These are phyloP conservation scores for Magnolia sinica DNA, from an alignment of 164 flowering plant species.

Conservation along the genomic window DNA sequence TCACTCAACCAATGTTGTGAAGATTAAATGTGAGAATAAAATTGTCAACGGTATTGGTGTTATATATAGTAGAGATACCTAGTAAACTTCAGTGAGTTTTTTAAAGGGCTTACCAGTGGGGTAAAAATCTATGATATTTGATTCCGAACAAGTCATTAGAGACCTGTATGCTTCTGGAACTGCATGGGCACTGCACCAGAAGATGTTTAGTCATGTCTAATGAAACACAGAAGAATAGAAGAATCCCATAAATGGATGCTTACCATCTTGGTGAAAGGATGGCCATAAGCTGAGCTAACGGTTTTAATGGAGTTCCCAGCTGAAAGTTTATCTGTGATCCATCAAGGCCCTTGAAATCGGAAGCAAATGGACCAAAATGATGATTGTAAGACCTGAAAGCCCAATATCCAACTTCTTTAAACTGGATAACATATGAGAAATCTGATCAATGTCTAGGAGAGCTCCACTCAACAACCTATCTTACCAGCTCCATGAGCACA, in stretches of 20 bases:
- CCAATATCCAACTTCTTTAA: neutral
- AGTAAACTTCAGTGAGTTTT: neutral
- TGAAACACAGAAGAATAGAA: neutral
- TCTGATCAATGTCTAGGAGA: neutral
- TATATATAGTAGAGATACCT: no score
- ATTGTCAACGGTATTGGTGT: no score
- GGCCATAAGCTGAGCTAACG: slow-evolving; percentile 56
- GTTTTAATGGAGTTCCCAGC: slow-evolving; percentile 45
- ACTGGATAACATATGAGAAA: neutral
- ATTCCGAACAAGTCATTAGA: slow-evolving; percentile 27
- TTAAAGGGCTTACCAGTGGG: slow-evolving; percentile 25
- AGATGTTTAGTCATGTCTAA: neutral
- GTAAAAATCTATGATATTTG: slow-evolving; percentile 33
- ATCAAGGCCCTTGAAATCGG: slow-evolving; percentile 42
- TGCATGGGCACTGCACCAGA: slow-evolving; percentile 27
- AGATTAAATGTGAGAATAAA: no score
- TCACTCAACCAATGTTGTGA: no score
- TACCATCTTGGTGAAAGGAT: slow-evolving; percentile 57
- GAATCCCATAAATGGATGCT: neutral
- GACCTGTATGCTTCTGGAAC: slow-evolving; percentile 33
- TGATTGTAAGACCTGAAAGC: slow-evolving; percentile 46
- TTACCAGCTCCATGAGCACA: slow-evolving; percentile 61
- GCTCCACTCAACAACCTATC: slow-evolving; percentile 1
- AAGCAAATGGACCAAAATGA: slow-evolving; percentile 57
- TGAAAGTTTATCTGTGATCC: slow-evolving; percentile 24